These are phyloP conservation scores for Fusarium sp. DNA, from an alignment of 2,329 filamentous ascomycete genomes.

Conservation along the genomic window DNA sequence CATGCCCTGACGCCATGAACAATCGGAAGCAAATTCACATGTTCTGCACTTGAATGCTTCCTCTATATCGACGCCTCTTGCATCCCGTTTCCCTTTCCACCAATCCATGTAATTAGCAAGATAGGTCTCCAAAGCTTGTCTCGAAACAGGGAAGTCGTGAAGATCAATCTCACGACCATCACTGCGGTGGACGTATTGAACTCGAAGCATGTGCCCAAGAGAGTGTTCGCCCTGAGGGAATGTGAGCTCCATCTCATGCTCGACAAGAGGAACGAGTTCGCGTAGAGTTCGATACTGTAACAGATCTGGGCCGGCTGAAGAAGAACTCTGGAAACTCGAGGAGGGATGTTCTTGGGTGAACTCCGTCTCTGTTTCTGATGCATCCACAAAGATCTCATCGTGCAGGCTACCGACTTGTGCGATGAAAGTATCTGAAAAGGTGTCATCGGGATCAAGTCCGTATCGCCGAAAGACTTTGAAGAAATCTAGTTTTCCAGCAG, in stretches of 20 bases:
- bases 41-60: constrained; percentile 88
- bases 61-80: constrained; percentile 80
- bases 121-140: constrained; percentile 70
- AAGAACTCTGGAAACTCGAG: constrained; percentile 31
- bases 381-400: constrained; percentile 69
- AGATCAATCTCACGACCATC: constrained; percentile 64
- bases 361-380: constrained; percentile 46
- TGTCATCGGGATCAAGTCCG: constrained; percentile 67
- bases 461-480: constrained; percentile 76
- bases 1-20: constrained; percentile 78
- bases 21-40: constrained; percentile 84
- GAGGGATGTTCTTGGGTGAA: constrained; percentile 10
- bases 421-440: constrained; percentile 83
- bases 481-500: constrained; percentile 75
- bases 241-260: constrained; percentile 59
- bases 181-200: constrained; percentile 63
- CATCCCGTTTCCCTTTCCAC: constrained; percentile 82
- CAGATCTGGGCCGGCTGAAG: constrained; percentile 45
- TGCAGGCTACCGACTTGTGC: constrained; percentile 76
- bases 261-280: constrained; percentile 57
- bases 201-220: constrained; percentile 60
- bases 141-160: constrained; percentile 73
- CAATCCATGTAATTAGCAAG: constrained; percentile 77
- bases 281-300: constrained; percentile 60
- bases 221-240: constrained; percentile 61